Conservation (phyloP, 768 basidiomycete species). For the Phanerochaete sordida region DNA sequence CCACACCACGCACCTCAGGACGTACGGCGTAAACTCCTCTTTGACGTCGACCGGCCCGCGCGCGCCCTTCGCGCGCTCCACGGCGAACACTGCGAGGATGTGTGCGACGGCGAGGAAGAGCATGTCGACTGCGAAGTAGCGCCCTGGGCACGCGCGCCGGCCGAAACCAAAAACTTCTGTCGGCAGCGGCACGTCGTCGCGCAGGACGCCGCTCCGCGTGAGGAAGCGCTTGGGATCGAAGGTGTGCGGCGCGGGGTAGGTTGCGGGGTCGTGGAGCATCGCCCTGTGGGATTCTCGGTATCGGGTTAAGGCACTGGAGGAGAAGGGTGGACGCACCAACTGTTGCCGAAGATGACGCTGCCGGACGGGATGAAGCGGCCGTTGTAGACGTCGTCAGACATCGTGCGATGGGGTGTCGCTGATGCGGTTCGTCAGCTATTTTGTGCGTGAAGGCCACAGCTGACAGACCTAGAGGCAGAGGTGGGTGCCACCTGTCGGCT, state of each 20-base stretch:
- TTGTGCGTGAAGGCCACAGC: not conserved
- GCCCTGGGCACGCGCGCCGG: conserved; percentile 21
- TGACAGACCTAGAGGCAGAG: conserved; percentile 6
- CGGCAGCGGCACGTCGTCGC: conserved; percentile 5
- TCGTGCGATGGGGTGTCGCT: conserved; percentile 13
- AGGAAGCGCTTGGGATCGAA: conserved; percentile 22
- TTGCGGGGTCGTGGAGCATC: conserved; percentile 34
- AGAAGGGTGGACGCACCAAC: conserved; percentile 10
- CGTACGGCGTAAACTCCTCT: not conserved
- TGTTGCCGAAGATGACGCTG: conserved; percentile 14
- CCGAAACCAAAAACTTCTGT: conserved; percentile 12
- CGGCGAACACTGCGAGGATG: conserved; percentile 41
- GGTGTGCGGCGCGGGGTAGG: conserved; percentile 26
- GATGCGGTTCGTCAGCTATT: not conserved
- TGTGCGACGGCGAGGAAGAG: conserved; percentile 42
- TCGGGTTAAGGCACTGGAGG: not conserved
- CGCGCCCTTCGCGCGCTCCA: conserved; percentile 37
- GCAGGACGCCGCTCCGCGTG: conserved; percentile 9
- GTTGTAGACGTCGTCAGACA: conserved; percentile 15
- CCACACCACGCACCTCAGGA: not conserved
- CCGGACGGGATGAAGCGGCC: conserved; percentile 19
- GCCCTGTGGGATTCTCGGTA: conserved; percentile 26
- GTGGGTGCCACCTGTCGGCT: conserved; percentile 26
- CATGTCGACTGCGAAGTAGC: conserved; percentile 34
- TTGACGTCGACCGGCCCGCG: conserved; percentile 34